Percentiles rank a stretch among this genome's conserved stretches.
Conservation (phyloP, 768 basidiomycete genomes). For the Rhizopogon sp. region DNA sequence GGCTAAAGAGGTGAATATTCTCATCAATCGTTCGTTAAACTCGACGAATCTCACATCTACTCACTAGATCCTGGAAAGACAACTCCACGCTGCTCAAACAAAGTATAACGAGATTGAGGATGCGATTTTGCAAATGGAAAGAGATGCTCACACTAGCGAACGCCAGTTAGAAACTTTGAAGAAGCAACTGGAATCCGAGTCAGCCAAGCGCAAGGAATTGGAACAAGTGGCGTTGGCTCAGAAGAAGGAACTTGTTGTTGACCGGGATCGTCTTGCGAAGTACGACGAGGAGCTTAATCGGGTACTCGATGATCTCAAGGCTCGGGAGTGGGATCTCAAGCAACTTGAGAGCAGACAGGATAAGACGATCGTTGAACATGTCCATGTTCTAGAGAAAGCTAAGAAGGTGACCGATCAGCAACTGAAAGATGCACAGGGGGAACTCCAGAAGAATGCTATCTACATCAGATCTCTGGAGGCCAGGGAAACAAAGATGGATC, state of each 20-base stretch:
- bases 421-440: slow-evolving; percentile 73
- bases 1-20: slow-evolving; percentile 64
- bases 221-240: slow-evolving; percentile 60
- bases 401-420: slow-evolving; percentile 93
- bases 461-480: slow-evolving; percentile 83
- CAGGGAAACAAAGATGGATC: slow-evolving; percentile 69
- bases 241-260: slow-evolving; percentile 62
- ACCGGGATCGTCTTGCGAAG: slow-evolving; percentile 67
- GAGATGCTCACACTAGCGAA: slow-evolving; percentile 70
- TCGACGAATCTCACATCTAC: not conserved
- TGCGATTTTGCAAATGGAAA: slow-evolving; percentile 74
- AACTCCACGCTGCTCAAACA: slow-evolving; percentile 63
- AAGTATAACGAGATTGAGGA: slow-evolving; percentile 90
- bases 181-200: slow-evolving; percentile 74
- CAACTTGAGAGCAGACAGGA: slow-evolving; percentile 85
- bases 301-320: slow-evolving; percentile 72
- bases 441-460: slow-evolving; percentile 65
- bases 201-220: slow-evolving; percentile 64
- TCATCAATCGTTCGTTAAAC: not conserved
- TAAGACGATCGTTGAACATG: slow-evolving; percentile 98
- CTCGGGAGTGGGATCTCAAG: slow-evolving; percentile 80
- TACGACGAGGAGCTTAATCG: slow-evolving; percentile 80
- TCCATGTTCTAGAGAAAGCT: slow-evolving; percentile 93
- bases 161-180: slow-evolving; percentile 66
- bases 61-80: slow-evolving; percentile 67